Evolutionary conservation across 352 stramenopile species (phyloP).

Genomic region (Pythium dissotocum): DNA sequence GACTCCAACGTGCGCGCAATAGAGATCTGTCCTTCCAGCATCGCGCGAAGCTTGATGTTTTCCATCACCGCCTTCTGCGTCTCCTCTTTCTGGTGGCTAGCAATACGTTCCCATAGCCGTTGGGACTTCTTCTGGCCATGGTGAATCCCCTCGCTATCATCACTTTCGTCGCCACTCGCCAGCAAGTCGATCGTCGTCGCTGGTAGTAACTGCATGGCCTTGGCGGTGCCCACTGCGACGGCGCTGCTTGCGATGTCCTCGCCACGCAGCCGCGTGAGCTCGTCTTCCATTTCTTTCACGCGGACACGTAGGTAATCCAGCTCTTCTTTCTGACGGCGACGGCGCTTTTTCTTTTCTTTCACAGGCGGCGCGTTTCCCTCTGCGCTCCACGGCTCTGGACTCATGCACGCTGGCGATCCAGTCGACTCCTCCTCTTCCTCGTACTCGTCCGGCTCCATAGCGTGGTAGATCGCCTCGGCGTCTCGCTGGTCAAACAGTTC

Average conservation of each 20-base stretch:
- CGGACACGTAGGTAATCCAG: constrained; percentile 41
- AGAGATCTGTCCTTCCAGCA: constrained; percentile 33
- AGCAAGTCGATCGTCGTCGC: constrained; percentile 14
- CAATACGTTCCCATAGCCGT: constrained; percentile 61
- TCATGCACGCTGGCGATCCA: neutral
- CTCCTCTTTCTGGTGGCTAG: constrained; percentile 62
- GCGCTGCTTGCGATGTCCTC: constrained; percentile 25
- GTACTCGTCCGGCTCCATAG: constrained; percentile 8
- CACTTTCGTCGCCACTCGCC: constrained; percentile 21
- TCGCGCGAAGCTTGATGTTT: constrained; percentile 41
- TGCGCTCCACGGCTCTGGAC: neutral
- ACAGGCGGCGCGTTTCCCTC: constrained; percentile 2
- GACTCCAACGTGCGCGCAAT: constrained; percentile 30
- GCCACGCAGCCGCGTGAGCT: constrained; percentile 31
- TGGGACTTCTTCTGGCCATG: neutral
- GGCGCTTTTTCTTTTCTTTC: constrained; percentile 25
- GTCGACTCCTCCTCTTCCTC: constrained; percentile 11
- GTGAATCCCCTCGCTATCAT: neutral
- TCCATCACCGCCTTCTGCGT: constrained; percentile 73
- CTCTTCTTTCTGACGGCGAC: constrained; percentile 43
- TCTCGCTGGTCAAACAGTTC: constrained; percentile 5
- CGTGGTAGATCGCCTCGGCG: constrained; percentile 13
- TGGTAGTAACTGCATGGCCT: constrained; percentile 15
- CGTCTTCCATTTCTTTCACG: constrained; percentile 32
- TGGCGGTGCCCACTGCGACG: constrained; percentile 20